phyloP scores from a whole-genome alignment of 768 basidiomycete species.

The Boletus reticulatus region DNA sequence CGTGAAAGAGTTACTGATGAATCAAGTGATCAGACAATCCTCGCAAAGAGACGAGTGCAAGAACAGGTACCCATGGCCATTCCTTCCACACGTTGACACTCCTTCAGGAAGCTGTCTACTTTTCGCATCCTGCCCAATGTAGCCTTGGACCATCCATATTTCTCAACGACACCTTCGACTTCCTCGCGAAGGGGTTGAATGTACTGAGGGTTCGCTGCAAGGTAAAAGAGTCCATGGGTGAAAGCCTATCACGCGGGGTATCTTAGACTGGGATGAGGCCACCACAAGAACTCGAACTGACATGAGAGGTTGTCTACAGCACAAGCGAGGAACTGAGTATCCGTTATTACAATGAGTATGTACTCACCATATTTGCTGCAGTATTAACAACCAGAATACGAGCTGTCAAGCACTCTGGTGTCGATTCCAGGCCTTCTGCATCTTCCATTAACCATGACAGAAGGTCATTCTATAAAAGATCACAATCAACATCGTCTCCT shows the following conservation, averaged over 20 bases:
- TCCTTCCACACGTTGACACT: conserved; percentile 5
- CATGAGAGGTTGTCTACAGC: not conserved
- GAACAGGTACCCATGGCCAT: not conserved
- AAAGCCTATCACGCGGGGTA: not conserved
- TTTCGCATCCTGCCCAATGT: conserved; percentile 6
- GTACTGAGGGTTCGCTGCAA: not conserved
- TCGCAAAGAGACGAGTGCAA: not conserved
- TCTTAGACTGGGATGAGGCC: not conserved
- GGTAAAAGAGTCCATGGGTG: not conserved
- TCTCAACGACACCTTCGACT: not conserved
- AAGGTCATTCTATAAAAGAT: conserved; percentile 29
- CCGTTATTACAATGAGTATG: not conserved
- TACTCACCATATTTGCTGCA: conserved; percentile 23
- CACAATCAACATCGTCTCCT: not conserved
- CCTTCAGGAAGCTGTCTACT: conserved; percentile 6
- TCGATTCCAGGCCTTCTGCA: not conserved
- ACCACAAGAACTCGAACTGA: not conserved
- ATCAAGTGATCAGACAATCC: not conserved
- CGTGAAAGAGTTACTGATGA: conserved; percentile 29
- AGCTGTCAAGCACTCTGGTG: not conserved
- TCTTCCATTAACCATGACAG: conserved; percentile 32
- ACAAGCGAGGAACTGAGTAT: not conserved
- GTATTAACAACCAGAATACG: conserved; percentile 12
- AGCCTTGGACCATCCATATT: not conserved
- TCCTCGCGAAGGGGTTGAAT: conserved; percentile 5